Evolutionary conservation across 345 rosid species (phyloP).

Genomic region (Gossypium australe): DNA sequence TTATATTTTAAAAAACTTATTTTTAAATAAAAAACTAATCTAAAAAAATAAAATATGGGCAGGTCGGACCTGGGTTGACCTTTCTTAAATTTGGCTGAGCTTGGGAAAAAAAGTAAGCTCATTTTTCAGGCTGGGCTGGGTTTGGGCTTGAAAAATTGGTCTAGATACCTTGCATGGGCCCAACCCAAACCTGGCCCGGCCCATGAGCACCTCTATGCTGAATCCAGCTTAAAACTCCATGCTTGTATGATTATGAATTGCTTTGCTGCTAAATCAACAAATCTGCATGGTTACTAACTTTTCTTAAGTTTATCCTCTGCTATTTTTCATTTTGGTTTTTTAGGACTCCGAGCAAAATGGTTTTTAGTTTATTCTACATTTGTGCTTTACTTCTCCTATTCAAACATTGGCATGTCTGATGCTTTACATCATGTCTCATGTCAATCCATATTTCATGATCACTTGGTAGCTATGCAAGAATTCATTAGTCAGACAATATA

Average conservation of each 20-base stretch:
- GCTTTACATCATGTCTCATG: neutral
- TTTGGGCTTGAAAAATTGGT: no score
- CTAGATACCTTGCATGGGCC: no score
- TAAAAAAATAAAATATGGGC: no score
- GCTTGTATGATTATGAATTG: neutral
- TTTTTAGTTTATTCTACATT: neutral
- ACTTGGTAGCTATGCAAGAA: neutral
- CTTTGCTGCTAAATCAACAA: slow-evolving; percentile 7
- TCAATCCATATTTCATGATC: neutral
- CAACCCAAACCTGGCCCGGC: no score
- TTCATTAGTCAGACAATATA: neutral
- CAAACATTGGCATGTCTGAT: neutral
- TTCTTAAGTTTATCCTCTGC: neutral
- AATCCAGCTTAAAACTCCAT: neutral
- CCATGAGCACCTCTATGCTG: no score
- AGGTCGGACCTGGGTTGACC: no score
- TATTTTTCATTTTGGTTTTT: neutral
- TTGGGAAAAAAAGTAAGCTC: no score
- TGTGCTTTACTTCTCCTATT: neutral
- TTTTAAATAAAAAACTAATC: no score
- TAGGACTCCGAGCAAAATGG: neutral
- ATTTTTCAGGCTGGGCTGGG: no score
- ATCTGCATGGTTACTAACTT: neutral
- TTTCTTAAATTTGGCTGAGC: no score
- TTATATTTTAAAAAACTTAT: no score